Evolutionary conservation across 2,329 filamentous ascomycete genomes (phyloP).

Genomic region (Capronia epimyces): DNA sequence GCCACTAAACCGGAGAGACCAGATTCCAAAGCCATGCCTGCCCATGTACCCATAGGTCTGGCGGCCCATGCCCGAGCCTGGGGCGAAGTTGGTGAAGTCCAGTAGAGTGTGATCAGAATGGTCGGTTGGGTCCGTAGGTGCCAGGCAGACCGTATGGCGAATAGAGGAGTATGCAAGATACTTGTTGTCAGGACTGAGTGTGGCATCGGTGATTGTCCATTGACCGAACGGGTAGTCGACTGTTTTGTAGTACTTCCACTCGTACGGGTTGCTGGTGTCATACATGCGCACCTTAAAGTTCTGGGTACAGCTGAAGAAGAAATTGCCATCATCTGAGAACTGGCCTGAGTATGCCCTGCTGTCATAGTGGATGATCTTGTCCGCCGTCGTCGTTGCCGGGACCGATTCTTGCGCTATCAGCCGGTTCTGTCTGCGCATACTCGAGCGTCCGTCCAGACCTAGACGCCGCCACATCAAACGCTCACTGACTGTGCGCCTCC

Average conservation of each 20-base stretch:
- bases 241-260: slow-evolving; percentile 94
- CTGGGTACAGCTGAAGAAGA: slow-evolving; percentile 88
- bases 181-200: slow-evolving; percentile 82
- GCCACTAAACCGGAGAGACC: slow-evolving; percentile 86
- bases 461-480: slow-evolving; percentile 77
- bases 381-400: slow-evolving; percentile 63
- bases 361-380: slow-evolving; percentile 83
- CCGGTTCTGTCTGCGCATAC: slow-evolving; percentile 56
- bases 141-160: slow-evolving; percentile 73
- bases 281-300: slow-evolving; percentile 97
- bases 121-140: slow-evolving; percentile 79
- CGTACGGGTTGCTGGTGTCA: slow-evolving; percentile 89
- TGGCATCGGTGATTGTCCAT: slow-evolving; percentile 95
- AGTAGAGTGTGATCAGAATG: slow-evolving; percentile 71
- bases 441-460: slow-evolving; percentile 53
- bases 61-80: slow-evolving; percentile 13
- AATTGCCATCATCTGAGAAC: slow-evolving; percentile 94
- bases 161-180: slow-evolving; percentile 92
- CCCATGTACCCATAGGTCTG: slow-evolving; percentile 27
- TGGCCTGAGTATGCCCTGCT: slow-evolving; percentile 88
- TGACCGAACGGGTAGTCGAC: slow-evolving; percentile 77
- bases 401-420: slow-evolving; percentile 69
- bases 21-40: slow-evolving; percentile 54
- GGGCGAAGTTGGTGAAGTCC: slow-evolving; percentile 56
- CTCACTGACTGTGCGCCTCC: slow-evolving; percentile 57